These are phyloP conservation scores for Xerocomus minutiporus DNA, from an alignment of 1,284 basidiomycete genomes.

Conservation along the genomic window DNA sequence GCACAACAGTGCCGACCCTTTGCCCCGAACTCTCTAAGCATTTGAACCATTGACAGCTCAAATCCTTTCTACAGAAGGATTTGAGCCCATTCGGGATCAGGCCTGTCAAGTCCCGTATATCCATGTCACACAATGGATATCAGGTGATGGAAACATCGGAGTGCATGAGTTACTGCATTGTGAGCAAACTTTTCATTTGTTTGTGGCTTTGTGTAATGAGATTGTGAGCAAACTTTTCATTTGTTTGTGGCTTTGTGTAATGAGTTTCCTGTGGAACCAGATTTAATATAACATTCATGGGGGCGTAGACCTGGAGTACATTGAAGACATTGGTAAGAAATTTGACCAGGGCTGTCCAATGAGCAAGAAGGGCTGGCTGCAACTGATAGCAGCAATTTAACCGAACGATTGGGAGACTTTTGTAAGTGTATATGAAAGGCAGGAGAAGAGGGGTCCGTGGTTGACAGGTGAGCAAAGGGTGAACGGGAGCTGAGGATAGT, in stretches of 20 bases:
- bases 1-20: not conserved
- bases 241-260: not conserved
- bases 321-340: conserved; percentile 4
- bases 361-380: too few species aligned
- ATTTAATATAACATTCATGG: conserved; percentile 3
- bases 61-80: conserved; percentile 5
- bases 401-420: too few species aligned
- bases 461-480: too few species aligned
- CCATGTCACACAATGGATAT: conserved; percentile 1
- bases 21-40: conserved; percentile 1
- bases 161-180: conserved; percentile 1
- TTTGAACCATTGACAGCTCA: conserved; percentile 5
- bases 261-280: not conserved
- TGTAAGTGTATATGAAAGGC: too few species aligned
- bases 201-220: not conserved
- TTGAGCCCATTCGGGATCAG: not conserved
- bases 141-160: conserved; percentile 3
- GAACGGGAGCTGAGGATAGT: too few species aligned
- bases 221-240: not conserved
- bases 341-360: not conserved
- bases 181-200: not conserved
- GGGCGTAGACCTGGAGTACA: not conserved
- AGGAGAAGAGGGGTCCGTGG: too few species aligned
- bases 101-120: not conserved
- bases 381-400: too few species aligned